Evolutionary conservation across 139 green algal genomes (phyloP).

Genomic region (Tetraselmis chui): DNA sequence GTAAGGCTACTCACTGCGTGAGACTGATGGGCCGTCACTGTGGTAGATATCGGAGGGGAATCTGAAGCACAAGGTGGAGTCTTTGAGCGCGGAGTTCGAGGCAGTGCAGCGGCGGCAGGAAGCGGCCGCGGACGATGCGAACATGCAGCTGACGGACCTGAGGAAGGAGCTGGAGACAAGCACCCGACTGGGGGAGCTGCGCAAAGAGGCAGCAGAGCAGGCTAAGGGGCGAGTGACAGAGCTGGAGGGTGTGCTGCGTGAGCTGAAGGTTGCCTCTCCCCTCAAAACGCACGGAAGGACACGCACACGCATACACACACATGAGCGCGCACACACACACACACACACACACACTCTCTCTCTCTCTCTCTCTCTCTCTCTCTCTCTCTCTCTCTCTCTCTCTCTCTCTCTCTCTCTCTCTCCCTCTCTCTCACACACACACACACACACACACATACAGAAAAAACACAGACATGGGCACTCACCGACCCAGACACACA

Average conservation of each 20-base stretch:
- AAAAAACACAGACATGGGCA: too few relatives aligned
- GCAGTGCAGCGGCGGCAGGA: conserved; percentile 19
- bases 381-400: too few relatives aligned
- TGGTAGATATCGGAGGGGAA: conserved; percentile 8
- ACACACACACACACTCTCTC: too few relatives aligned
- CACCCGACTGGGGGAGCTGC: conserved; percentile 37
- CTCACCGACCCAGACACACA: too few relatives aligned
- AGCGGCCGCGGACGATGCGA: conserved; percentile 17
- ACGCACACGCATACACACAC: too few relatives aligned
- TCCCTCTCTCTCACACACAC: too few relatives aligned
- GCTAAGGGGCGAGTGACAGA: conserved; percentile 21
- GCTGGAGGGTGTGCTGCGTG: conserved; percentile 44
- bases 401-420: too few relatives aligned
- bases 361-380: too few relatives aligned
- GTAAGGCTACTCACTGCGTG: too few relatives aligned
- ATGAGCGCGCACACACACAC: too few relatives aligned
- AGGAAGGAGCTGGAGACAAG: conserved; percentile 38
- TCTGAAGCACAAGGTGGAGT: conserved; percentile 30
- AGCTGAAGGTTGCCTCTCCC: conserved; percentile 33
- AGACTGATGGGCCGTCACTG: background rate
- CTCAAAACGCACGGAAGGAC: too few relatives aligned
- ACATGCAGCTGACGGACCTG: conserved; percentile 16
- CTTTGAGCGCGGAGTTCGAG: conserved; percentile 8
- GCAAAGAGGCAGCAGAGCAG: conserved; percentile 36
- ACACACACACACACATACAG: too few relatives aligned